A percentile compares a stretch with the other conserved stretches of the same genome.
Evolutionary conservation across 352 stramenopile species (phyloP).

Genomic region (Phytophthora pseudosyringae): DNA sequence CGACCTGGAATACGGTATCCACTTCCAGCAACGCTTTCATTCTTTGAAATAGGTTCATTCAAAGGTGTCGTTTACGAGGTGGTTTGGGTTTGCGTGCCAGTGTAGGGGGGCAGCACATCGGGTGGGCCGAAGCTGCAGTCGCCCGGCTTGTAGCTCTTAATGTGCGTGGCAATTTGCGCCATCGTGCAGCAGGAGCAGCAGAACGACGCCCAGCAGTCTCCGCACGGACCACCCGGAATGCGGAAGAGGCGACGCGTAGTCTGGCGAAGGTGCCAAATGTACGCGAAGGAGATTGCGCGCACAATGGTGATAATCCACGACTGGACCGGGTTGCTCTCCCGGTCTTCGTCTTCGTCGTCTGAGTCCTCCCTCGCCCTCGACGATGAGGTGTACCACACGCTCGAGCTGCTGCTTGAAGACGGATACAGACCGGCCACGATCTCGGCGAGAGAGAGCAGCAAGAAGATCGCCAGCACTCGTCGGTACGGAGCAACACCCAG

Average conservation of each 20-base stretch:
- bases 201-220: constrained; percentile 37
- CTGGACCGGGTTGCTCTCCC: constrained; percentile 25
- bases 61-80: background rate
- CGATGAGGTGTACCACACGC: constrained; percentile 5
- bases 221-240: constrained; percentile 30
- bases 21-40: too few relatives aligned
- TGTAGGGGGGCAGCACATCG: constrained; percentile 47
- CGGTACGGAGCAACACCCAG: constrained; percentile 43
- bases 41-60: background rate
- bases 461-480: constrained; percentile 35
- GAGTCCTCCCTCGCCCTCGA: constrained; percentile 3
- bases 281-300: constrained; percentile 32
- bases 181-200: constrained; percentile 46
- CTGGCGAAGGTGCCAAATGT: constrained; percentile 51
- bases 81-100: constrained; percentile 4
- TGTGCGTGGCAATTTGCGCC: constrained; percentile 56
- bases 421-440: constrained; percentile 33
- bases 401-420: constrained; percentile 3
- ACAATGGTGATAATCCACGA: constrained; percentile 33
- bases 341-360: constrained; percentile 3
- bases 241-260: constrained; percentile 40
- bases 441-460: constrained; percentile 37
- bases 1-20: background rate
- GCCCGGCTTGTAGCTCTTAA: constrained; percentile 57
- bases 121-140: constrained; percentile 48